Conservation (phyloP, 2,329 filamentous ascomycete species). For the Arthrobotrys sphaeroides region DNA sequence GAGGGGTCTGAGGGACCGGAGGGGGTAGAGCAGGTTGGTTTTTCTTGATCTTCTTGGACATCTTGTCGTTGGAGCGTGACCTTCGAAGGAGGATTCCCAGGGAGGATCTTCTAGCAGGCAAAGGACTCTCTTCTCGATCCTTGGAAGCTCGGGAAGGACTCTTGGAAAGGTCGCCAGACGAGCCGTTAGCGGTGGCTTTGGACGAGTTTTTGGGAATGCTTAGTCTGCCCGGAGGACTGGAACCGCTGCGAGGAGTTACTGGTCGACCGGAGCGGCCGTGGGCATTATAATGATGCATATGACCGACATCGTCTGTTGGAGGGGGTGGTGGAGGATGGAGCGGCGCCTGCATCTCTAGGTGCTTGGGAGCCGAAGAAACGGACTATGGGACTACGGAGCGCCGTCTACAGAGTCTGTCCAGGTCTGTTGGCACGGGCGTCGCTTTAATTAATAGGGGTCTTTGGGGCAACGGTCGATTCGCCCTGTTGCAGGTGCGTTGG, state of each 20-base stretch:
- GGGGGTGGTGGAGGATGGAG: constrained; percentile 43
- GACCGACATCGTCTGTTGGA: constrained; percentile 34
- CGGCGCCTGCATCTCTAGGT: constrained; percentile 30
- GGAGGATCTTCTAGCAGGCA: constrained; percentile 44
- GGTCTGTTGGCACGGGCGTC: neutral
- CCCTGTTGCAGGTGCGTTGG: constrained; percentile 29
- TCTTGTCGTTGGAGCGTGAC: constrained; percentile 47
- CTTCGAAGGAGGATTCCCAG: constrained; percentile 52
- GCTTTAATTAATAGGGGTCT: constrained; percentile 33
- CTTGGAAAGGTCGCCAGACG: constrained; percentile 42
- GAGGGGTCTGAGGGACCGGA: constrained; percentile 47
- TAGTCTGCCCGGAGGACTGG: constrained; percentile 23
- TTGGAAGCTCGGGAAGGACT: constrained; percentile 43
- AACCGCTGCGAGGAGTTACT: constrained; percentile 34
- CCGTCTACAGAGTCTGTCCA: neutral
- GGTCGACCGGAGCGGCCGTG: constrained; percentile 28
- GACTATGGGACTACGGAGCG: neutral
- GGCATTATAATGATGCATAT: constrained; percentile 36
- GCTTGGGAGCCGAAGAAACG: neutral
- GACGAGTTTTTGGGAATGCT: constrained; percentile 44
- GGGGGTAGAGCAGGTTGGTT: constrained; percentile 39
- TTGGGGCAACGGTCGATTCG: neutral
- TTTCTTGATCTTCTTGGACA: constrained; percentile 53
- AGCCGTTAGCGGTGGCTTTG: constrained; percentile 44
- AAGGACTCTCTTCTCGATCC: constrained; percentile 36